Evolutionary conservation across 2,329 filamentous ascomycete genomes (phyloP), one percentile per base, ranked within the genome.

Genomic region (Neurospora sp.): DNA sequence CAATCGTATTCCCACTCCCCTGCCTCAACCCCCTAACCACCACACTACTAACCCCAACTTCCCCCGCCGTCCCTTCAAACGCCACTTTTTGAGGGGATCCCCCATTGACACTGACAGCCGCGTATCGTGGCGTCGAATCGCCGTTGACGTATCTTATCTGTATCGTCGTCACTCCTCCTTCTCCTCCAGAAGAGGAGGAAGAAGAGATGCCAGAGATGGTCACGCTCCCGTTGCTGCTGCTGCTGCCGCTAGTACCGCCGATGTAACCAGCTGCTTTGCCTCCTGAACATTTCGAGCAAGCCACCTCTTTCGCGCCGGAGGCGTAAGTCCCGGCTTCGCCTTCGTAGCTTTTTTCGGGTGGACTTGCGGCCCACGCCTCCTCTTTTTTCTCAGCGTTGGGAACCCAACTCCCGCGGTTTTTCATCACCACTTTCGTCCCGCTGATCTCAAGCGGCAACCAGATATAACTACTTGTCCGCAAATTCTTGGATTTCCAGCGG

Each of bases 401-500:
- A 74, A 84, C 77, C 87, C 87, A 89, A 70, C 84, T 86, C 10
- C 86, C 85, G 36, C 81, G 77, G 76, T 88, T 85, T 68, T 81
- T 78, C 75, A 87, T 81, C n/a, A n/a, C n/a, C n/a, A 87, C 85
- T 0, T 79, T 83, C 0, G 81, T 86, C 0, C 86, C 87, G 1
- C 80, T 80, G 71, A 89, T 81, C 4, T 75, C 80, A 0, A 91
- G 78, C 0, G 89, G 89, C 0, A 91, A 81, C 89, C 88, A 91
- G 52, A 91, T n/a, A n/a, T n/a, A n/a, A n/a, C n/a, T n/a, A n/a
- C n/a, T n/a, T n/a, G n/a, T n/a, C n/a, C n/a, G n/a, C n/a, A n/a
- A n/a, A n/a, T n/a, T n/a, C n/a, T n/a, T n/a, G 5, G 82, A 84
- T 0, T 86, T 78, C 89, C 89, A 91, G 28, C 89, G 85, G 78